Percentiles rank a stretch among this genome's conserved stretches.
Evolutionary conservation across 2,329 filamentous ascomycete genomes (phyloP).

Genomic region (Ophiostoma quercus): DNA sequence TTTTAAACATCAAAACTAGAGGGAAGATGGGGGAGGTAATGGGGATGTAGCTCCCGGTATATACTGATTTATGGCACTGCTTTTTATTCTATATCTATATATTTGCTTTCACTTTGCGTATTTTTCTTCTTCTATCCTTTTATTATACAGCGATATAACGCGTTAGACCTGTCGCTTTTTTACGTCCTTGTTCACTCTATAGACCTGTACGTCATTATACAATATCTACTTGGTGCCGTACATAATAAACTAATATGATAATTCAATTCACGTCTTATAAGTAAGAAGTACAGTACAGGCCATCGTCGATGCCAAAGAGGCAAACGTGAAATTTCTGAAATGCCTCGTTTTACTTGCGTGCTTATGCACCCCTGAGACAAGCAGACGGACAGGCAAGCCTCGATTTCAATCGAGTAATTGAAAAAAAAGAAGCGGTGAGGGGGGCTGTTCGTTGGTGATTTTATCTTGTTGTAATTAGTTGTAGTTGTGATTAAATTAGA

Average conservation of each 20-base stretch:
- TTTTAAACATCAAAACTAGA: neutral
- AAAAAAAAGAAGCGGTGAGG: neutral
- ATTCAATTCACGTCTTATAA: neutral
- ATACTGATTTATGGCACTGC: neutral
- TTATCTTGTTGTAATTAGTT: neutral
- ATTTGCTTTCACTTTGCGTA: neutral
- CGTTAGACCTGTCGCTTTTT: neutral
- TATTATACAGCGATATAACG: neutral
- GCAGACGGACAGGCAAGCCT: neutral
- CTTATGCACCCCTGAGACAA: neutral
- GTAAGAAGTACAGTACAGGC: neutral
- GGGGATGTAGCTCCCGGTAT: conserved; percentile 5
- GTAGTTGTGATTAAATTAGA: neutral
- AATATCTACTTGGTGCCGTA: neutral
- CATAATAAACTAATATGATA: neutral
- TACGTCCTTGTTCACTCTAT: neutral
- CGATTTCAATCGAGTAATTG: neutral
- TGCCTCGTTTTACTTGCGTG: neutral
- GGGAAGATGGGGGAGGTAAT: neutral
- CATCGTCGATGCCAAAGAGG: neutral
- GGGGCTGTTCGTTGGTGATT: too few relatives aligned
- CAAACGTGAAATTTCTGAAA: neutral
- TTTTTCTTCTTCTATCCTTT: neutral
- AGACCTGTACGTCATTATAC: neutral
- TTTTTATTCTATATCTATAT: neutral